A percentile compares a stretch with the other conserved stretches of the same genome.
These are phyloP conservation scores for Sanghuangporus weigelae DNA, from an alignment of 1,284 basidiomycete species.

Conservation along the genomic window DNA sequence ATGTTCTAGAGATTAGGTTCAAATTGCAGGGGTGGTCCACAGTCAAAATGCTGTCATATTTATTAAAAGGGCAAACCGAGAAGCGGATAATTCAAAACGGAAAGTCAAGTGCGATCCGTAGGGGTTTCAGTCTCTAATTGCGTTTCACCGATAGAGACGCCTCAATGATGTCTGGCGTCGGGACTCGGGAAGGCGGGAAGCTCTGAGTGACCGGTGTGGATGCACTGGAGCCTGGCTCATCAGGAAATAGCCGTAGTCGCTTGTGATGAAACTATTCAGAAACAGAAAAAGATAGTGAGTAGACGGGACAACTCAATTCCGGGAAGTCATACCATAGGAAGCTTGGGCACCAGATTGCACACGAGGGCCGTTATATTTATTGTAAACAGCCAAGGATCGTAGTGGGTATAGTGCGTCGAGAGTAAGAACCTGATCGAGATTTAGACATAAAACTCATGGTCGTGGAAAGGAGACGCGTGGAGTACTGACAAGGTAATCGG, in stretches of 20 bases:
- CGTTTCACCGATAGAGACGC: neutral
- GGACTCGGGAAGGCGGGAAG: conserved; percentile 31
- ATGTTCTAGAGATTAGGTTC: conserved; percentile 1
- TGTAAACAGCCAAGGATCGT: conserved; percentile 88
- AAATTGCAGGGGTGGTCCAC: neutral
- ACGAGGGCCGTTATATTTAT: conserved; percentile 87
- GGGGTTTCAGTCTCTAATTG: neutral
- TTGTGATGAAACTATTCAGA: conserved; percentile 65
- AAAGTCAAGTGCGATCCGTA: neutral
- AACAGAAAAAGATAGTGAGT: conserved; percentile 6
- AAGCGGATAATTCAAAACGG: neutral
- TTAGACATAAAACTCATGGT: conserved; percentile 9
- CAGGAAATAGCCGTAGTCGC: conserved; percentile 67
- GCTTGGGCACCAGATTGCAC: conserved; percentile 88
- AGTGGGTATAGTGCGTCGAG: conserved; percentile 97
- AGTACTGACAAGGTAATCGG: conserved; percentile 85
- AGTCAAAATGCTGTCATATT: no score
- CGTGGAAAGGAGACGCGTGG: conserved; percentile 2
- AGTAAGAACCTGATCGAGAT: conserved; percentile 72
- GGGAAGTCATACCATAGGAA: conserved; percentile 67
- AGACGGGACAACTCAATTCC: neutral
- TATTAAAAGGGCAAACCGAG: neutral
- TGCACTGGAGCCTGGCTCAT: conserved; percentile 48
- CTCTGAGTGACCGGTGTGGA: conserved; percentile 58
- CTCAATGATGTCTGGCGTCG: neutral